Evolutionary conservation across 2,329 filamentous ascomycete genomes (phyloP), one percentile per base, ranked within the genome.

Genomic region (Fusarium sp.): DNA sequence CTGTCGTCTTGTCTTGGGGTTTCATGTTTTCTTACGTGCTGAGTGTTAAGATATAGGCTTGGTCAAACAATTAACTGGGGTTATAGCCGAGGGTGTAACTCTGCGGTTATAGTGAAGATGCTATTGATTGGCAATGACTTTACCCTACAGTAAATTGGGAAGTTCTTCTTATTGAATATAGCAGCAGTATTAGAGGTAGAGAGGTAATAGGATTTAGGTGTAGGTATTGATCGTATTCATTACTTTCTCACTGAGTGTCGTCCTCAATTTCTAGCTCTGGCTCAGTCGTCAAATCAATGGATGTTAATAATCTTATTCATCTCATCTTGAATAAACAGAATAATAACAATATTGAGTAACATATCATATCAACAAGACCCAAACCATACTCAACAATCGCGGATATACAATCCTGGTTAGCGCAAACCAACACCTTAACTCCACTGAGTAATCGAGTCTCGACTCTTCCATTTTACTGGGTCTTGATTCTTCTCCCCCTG

Each of bases 21-120:
- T 37, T 39, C 30, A 41, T n/a, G 23, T 52, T 52, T 41, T 52
- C 49, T 42, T 28, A 52, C 49, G 26, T 52, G 13, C 37, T 25
- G 31, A 52, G 49, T 52, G 13, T 52, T 52, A 52, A 52, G 49
- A 52, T 52, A 42, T 25, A 42, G 49, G 23, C 23, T 52, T 42
- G 49, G 12, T 19, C 49, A 52, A 52, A 52, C n/a, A 51, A 28
- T 42, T 25, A 34, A 52, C 26, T 42, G 25, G 25, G 13, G 49
- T 28, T 31, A 52, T 52, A 8, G 19, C 49, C 44, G 44, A 19
- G 44, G 25, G 12, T 46, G 13, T 14, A 16, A 43, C 9, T 43
- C 21, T 43, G 9, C 3, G 34, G 34, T 37, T 25, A 43, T 43
- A 21, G 8, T 16, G 13, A 25, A 3, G 18, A 16, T 43, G 9